phyloP scores from a whole-genome alignment of 148 eudicot genomes.

The Diospyros lotus region DNA sequence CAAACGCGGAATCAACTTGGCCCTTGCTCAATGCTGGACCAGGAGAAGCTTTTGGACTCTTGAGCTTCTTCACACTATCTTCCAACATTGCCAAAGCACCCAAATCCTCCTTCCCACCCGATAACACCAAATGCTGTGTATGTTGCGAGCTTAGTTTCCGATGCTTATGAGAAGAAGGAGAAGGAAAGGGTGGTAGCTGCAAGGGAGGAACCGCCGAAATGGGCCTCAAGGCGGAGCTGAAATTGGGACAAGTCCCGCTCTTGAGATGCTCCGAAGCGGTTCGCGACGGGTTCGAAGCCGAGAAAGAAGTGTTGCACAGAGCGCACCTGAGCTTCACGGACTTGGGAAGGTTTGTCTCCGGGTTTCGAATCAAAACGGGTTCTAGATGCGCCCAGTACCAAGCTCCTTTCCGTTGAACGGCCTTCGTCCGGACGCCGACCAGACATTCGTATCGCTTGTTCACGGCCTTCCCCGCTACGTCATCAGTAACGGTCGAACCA shows the following conservation, averaged over 20 bases:
- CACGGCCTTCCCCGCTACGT: conserved; percentile 6
- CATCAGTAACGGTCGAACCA: conserved; percentile 13
- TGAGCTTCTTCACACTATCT: conserved; percentile 19
- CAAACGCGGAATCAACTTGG: conserved; percentile 9
- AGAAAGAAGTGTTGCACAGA: conserved; percentile 8
- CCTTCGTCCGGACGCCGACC: conserved; percentile 9
- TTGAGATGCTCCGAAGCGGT: conserved; percentile 22
- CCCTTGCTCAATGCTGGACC: conserved; percentile 12
- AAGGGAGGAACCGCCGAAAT: not conserved
- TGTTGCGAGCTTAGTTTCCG: conserved; percentile 5
- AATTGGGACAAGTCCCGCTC: conserved; percentile 21
- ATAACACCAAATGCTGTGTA: conserved; percentile 15
- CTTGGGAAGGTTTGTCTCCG: conserved; percentile 13
- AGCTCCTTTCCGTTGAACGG: conserved; percentile 20
- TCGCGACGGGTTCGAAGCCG: conserved; percentile 19
- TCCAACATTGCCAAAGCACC: conserved; percentile 22
- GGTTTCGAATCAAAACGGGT: conserved; percentile 13
- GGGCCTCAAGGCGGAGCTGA: conserved; percentile 9
- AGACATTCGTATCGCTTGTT: conserved; percentile 22
- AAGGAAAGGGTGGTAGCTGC: not conserved
- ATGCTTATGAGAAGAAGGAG: conserved; percentile 13
- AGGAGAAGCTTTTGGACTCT: conserved; percentile 15
- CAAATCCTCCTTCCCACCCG: conserved; percentile 23
- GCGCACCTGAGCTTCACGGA: conserved; percentile 15
- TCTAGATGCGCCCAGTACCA: conserved; percentile 23